Base-by-base conservation (phyloP, 257 asterid genomes). In the Salvia rosmarinus region DNA sequence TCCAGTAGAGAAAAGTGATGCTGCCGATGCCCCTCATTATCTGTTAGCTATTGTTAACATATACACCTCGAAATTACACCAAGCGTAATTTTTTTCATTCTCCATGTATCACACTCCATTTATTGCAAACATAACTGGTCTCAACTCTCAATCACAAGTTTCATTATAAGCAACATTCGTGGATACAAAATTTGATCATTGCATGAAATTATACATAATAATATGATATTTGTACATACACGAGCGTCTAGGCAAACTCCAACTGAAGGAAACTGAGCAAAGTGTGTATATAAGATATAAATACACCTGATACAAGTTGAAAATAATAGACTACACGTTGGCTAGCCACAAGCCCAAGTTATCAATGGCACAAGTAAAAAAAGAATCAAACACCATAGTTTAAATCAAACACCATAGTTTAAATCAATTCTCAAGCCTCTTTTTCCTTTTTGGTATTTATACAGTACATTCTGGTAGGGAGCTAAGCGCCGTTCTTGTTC, bases 401-500 rank as follows among this genome's bases (percentile, higher is more conserved):
- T 21, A 59, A 75, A 77, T 77, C 75, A 63, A 68, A 71, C 28
- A 23, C 20, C 59, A 64, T 9, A 54, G 30, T 46, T 20, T 21
- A 59, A 32, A 78, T 68, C 68, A 59, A 64, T 59, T 56, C 56
- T 20, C 56, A 77, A 51, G 28, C 64, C 55, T 63, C 12, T 63
- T 44, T 12, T 44, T 12, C 6, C 23, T 52, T 71, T 61, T 23
- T 70, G 47, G 46, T 70, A 67, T 71, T 83, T 80, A 76, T 77
- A 80, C 75, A 82, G 64, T 57, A 49, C 58, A 17, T 49, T 8
- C 16, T 1, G 73, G 55, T 39, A 67, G 44, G 47, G 70, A 58
- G 37, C 85, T 87, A 90, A 68, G 98, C 94, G 17, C 98, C 99
- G 9, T 85, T 89, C 78, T 85, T 86, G 80, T 32, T 82, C 71